Evolutionary conservation across 2,329 filamentous ascomycete genomes (phyloP).

Genomic region (Lecanosticta acicola): DNA sequence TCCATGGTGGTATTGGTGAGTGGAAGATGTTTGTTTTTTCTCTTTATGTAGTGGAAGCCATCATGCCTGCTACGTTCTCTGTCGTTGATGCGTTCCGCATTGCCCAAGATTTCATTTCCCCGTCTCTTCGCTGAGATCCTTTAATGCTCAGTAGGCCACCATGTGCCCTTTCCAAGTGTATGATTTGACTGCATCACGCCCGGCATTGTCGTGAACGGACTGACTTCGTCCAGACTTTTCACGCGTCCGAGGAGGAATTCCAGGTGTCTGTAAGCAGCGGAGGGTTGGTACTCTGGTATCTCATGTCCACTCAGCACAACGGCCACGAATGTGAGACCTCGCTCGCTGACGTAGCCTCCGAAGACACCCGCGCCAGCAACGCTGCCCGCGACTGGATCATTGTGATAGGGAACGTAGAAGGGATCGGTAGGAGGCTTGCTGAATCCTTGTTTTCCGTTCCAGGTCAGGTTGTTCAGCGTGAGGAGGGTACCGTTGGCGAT

Average conservation of each 20-base stretch:
- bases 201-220: slow-evolving; percentile 14
- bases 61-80: too few species aligned
- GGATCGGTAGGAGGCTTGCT: slow-evolving; percentile 36
- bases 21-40: too few species aligned
- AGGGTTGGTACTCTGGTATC: slow-evolving; percentile 41
- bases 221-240: slow-evolving; percentile 15
- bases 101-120: too few species aligned
- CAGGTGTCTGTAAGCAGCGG: slow-evolving; percentile 39
- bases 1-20: too few species aligned
- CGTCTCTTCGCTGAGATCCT: too few species aligned
- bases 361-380: slow-evolving; percentile 39
- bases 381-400: slow-evolving; percentile 36
- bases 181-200: slow-evolving; percentile 9
- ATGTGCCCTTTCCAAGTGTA: slow-evolving; percentile 10
- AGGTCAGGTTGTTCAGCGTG: slow-evolving; percentile 52
- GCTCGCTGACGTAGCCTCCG: slow-evolving; percentile 40
- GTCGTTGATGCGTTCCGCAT: too few species aligned
- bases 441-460: slow-evolving; percentile 47
- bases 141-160: slow-evolving; percentile 7
- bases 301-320: slow-evolving; percentile 40
- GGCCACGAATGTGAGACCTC: slow-evolving; percentile 44
- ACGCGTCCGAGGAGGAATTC: slow-evolving; percentile 41
- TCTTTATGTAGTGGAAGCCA: too few species aligned
- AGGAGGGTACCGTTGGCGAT: slow-evolving; percentile 49
- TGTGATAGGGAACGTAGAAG: slow-evolving; percentile 43